These are phyloP conservation scores for Cucurbita pepo DNA, from an alignment of 306 rosid genomes.

Conservation along the genomic window DNA sequence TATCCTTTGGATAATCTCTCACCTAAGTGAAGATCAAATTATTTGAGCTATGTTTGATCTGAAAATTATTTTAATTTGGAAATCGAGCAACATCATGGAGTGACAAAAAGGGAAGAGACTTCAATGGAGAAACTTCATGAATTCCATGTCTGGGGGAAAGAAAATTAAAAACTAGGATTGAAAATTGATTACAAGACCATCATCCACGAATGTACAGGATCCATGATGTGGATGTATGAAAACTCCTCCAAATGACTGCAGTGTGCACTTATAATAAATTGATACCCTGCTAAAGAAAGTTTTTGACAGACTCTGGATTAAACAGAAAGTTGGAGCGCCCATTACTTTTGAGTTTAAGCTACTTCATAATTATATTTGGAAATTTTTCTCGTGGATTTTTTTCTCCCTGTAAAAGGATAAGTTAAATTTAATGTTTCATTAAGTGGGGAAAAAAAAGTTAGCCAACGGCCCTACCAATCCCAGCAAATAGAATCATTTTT, in stretches of 20 bases:
- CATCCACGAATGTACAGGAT: not conserved
- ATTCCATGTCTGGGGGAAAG: not conserved
- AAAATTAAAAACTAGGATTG: not conserved
- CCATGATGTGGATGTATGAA: not conserved
- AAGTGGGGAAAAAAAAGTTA: not conserved
- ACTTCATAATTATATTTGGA: not conserved
- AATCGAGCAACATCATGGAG: not conserved
- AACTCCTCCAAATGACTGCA: too few species aligned
- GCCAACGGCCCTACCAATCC: not conserved
- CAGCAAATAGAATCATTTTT: not conserved
- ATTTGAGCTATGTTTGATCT: not conserved
- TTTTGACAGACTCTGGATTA: not conserved
- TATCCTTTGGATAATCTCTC: not conserved
- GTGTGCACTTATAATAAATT: too few species aligned
- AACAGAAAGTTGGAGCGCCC: not conserved
- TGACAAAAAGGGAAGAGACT: not conserved
- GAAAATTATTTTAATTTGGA: not conserved
- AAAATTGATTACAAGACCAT: not conserved
- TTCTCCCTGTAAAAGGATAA: not conserved
- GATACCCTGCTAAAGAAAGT: not conserved
- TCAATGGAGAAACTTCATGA: not conserved
- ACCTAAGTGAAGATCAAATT: not conserved
- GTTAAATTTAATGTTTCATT: not conserved
- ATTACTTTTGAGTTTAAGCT: not conserved
- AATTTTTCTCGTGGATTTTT: not conserved